These are phyloP conservation scores for Aspergillus sp. DNA, from an alignment of 2,329 filamentous ascomycete genomes.

Conservation along the genomic window DNA sequence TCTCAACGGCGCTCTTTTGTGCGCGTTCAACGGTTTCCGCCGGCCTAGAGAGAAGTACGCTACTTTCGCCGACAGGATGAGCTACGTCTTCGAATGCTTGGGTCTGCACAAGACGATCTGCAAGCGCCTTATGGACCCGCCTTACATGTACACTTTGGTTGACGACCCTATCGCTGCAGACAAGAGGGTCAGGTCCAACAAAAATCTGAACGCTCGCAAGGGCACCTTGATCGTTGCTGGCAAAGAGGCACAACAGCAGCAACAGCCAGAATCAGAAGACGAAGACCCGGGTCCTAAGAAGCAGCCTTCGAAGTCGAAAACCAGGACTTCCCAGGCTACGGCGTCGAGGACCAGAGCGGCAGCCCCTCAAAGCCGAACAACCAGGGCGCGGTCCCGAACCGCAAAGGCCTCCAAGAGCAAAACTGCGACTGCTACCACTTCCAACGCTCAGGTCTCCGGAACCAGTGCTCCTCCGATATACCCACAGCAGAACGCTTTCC, in stretches of 20 bases:
- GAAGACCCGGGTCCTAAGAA: not conserved
- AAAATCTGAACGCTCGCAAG: slow-evolving; percentile 31
- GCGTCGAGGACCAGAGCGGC: not conserved
- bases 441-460: not conserved
- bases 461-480: not conserved
- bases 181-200: slow-evolving; percentile 32
- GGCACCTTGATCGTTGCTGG: slow-evolving; percentile 30
- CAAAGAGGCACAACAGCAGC: slow-evolving; percentile 21
- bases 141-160: slow-evolving; percentile 32
- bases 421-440: not conserved
- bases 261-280: not conserved
- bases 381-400: not conserved
- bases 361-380: not conserved
- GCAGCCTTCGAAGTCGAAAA: not conserved
- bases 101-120: slow-evolving; percentile 37
- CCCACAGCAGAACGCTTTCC: not conserved
- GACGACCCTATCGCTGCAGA: slow-evolving; percentile 32
- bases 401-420: not conserved
- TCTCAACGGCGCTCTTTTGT: slow-evolving; percentile 22
- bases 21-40: slow-evolving; percentile 20
- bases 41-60: slow-evolving; percentile 13
- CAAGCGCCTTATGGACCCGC: slow-evolving; percentile 37
- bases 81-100: slow-evolving; percentile 17
- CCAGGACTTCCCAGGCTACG: not conserved
- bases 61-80: slow-evolving; percentile 22